Base-by-base conservation (phyloP, 768 basidiomycete genomes). In the Daedalea quercina region DNA sequence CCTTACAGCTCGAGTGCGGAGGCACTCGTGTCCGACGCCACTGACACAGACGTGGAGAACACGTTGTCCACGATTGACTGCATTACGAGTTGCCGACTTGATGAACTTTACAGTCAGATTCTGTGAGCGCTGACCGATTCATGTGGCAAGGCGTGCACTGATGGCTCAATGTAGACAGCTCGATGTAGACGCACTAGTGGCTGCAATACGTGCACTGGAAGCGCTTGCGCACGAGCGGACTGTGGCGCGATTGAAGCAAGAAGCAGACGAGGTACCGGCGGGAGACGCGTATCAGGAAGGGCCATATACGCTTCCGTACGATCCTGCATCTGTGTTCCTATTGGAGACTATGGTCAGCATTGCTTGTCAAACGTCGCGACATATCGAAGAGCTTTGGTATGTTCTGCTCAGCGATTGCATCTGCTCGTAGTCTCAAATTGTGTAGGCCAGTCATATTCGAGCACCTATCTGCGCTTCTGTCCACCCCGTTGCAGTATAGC, bases 31-130 rank as follows among this genome's bases (percentile, higher is more conserved):
- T 84, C 88, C 1, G 88, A 91, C 61, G 88, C 90, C n/a, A 94
- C 88, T 0, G 90, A 94, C 23, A 78, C 82, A 35, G 94, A 98
- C 60, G 75, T 98, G 19, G 96, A 98, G 70, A 94, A 85, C 54
- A 97, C 96, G 0, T 73, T 99, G 2, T 94, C 90, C 56, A 87
- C 95, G 4, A 88, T 98, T 44, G 96, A 99, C 64, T 97, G 94
- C 65, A 86, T 99, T 53, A 84, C 85, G 2, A 90, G 92, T 17
- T 99, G 96, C 67, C 83, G 89, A 33, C 71, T 99, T 33, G 96
- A 99, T 58, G 93, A 96, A 64, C 76, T 99, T 1, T 98, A 98
- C 69, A 82, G 78, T 40, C 91, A 98, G 64, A 93, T 97, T 28
- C 83, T 88, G 94, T 95, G 64, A 64, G 90, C 73, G 19, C 15